phyloP scores from a whole-genome alignment of 2,329 filamentous ascomycete species.

The Daldinia sp. region DNA sequence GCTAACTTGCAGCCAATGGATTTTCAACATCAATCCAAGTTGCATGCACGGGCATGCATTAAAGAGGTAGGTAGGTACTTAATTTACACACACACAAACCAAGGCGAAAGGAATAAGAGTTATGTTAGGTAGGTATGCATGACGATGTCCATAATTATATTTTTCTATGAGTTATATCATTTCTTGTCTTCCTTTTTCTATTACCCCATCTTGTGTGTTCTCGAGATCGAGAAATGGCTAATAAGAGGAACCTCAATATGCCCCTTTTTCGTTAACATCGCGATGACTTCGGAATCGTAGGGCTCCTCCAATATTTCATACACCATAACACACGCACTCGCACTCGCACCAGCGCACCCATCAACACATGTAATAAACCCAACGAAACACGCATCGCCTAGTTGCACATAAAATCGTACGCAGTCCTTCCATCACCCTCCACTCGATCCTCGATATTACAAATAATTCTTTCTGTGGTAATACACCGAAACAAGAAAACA shows the following conservation, averaged over 20 bases:
- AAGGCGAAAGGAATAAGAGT: too few species aligned
- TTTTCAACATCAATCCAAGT: background rate
- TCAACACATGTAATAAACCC: background rate
- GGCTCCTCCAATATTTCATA: background rate
- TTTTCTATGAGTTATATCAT: background rate
- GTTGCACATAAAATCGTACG: conserved; percentile 9
- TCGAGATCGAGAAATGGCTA: background rate
- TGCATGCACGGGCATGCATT: too few species aligned
- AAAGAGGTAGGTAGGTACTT: too few species aligned
- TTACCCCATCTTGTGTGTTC: background rate
- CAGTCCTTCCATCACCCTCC: conserved; percentile 6
- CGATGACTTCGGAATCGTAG: background rate
- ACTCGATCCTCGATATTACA: conserved; percentile 21
- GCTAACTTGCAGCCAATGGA: background rate
- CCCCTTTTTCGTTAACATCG: conserved; percentile 2
- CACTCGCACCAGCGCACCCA: background rate
- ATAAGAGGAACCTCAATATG: background rate
- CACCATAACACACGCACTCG: background rate
- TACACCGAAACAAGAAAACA: conserved; percentile 3
- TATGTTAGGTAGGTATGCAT: too few species aligned
- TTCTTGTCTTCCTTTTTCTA: background rate
- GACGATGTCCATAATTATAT: background rate
- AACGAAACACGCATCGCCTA: background rate
- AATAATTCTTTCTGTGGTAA: conserved; percentile 1
- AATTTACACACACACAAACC: background rate